Evolutionary conservation across 208 protist species (phyloP).

Genomic region (Vickermania spadyakhi): DNA sequence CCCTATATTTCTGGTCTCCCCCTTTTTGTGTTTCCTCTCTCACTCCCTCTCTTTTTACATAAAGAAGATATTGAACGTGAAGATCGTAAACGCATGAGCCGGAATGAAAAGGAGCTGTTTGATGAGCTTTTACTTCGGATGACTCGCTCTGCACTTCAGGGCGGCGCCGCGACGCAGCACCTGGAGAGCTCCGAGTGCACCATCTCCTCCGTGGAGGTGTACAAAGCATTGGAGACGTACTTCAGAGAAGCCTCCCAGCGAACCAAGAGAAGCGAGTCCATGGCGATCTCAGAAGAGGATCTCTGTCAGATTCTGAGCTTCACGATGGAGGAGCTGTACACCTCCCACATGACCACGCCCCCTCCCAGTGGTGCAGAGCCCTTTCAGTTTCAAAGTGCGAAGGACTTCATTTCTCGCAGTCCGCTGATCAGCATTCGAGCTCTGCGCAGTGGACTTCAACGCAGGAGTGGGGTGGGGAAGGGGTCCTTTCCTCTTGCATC

Average conservation of each 20-base stretch:
- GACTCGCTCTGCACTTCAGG: conserved; percentile 28
- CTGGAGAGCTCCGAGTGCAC: neutral
- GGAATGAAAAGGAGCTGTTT: conserved; percentile 4
- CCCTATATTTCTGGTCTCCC: neutral
- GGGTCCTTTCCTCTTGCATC: conserved; percentile 7
- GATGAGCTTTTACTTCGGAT: conserved; percentile 42
- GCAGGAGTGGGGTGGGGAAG: neutral
- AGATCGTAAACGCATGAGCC: no score
- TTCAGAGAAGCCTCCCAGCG: conserved; percentile 22
- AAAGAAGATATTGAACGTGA: no score
- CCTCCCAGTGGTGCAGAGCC: neutral
- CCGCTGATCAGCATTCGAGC: conserved; percentile 13
- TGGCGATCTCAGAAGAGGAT: conserved; percentile 11
- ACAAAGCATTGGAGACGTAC: conserved; percentile 27
- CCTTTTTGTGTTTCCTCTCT: neutral
- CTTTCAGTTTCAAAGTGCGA: no score
- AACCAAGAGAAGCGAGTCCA: conserved; percentile 10
- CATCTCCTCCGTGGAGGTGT: conserved; percentile 9
- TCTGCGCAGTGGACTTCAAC: conserved; percentile 12
- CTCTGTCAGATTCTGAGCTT: conserved; percentile 19
- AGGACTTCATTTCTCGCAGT: conserved; percentile 8
- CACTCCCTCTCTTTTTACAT: neutral
- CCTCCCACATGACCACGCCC: neutral
- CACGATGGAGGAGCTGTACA: conserved; percentile 5
- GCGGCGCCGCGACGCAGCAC: conserved; percentile 12